Percentiles rank a stretch among this genome's conserved stretches.
Conservation (phyloP, 2,329 filamentous ascomycete species). For the Stemphylium beticola region DNA sequence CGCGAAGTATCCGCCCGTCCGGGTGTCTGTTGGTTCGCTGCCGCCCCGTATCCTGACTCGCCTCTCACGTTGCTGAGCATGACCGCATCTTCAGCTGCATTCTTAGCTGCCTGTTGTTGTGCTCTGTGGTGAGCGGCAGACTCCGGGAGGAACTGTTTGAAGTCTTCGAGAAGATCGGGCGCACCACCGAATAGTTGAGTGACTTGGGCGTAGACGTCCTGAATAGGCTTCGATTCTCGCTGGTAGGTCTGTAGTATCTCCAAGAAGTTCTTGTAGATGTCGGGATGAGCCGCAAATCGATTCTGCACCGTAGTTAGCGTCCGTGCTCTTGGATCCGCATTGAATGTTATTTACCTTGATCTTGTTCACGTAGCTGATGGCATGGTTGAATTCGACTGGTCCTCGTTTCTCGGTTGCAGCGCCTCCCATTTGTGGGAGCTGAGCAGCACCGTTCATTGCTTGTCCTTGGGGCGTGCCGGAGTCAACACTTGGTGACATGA, state of each 20-base stretch:
- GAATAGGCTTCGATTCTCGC: constrained; percentile 95
- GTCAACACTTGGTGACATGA: constrained; percentile 58
- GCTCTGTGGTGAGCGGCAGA: constrained; percentile 68
- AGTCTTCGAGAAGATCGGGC: constrained; percentile 93
- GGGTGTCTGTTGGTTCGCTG: constrained; percentile 58
- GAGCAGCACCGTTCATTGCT: constrained; percentile 66
- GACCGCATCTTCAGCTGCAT: constrained; percentile 71
- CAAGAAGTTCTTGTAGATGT: constrained; percentile 99
- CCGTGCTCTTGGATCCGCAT: not conserved
- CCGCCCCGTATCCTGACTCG: constrained; percentile 55
- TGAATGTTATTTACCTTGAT: constrained; percentile 76
- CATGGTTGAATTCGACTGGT: constrained; percentile 98
- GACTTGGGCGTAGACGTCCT: constrained; percentile 97
- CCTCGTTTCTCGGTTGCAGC: constrained; percentile 76
- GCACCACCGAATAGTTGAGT: constrained; percentile 92
- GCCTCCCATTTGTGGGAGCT: constrained; percentile 62
- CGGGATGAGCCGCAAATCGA: constrained; percentile 92
- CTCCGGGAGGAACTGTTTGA: constrained; percentile 97
- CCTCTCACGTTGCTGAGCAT: constrained; percentile 69
- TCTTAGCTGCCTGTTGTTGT: constrained; percentile 66
- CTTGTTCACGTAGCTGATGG: constrained; percentile 99
- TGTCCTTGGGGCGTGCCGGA: constrained; percentile 59
- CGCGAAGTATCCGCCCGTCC: constrained; percentile 48
- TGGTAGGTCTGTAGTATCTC: constrained; percentile 99
- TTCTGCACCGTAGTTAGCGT: constrained; percentile 64